Conservation (phyloP, 768 basidiomycete species). For the Trametes cinnabarina region DNA sequence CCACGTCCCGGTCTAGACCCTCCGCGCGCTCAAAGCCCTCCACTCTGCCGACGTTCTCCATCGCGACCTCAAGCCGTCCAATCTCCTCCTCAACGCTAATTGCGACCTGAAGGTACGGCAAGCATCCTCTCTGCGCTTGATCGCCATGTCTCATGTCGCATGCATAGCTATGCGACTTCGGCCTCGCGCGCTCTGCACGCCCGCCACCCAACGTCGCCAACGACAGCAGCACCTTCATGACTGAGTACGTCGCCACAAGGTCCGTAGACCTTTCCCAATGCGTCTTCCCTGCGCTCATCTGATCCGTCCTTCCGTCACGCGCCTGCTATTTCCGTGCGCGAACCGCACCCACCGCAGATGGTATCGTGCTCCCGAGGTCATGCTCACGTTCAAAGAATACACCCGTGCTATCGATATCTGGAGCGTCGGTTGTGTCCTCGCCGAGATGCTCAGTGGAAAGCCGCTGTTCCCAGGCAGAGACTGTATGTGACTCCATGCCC, state of each 20-base stretch:
- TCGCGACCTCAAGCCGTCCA: slow-evolving; percentile 94
- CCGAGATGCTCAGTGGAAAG: slow-evolving; percentile 90
- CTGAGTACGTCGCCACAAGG: slow-evolving; percentile 95
- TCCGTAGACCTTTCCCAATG: slow-evolving; percentile 32
- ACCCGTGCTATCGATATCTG: slow-evolving; percentile 85
- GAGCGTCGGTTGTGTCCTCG: slow-evolving; percentile 84
- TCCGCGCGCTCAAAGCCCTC: slow-evolving; percentile 90
- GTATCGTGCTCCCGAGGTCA: slow-evolving; percentile 98
- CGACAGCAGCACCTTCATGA: slow-evolving; percentile 80
- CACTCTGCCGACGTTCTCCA: slow-evolving; percentile 95
- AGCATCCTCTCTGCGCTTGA: neutral
- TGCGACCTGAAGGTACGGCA: slow-evolving; percentile 79
- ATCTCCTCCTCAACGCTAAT: slow-evolving; percentile 92
- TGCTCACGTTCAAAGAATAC: slow-evolving; percentile 97
- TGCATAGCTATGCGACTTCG: slow-evolving; percentile 77
- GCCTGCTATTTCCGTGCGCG: neutral
- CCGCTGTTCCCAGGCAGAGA: slow-evolving; percentile 95
- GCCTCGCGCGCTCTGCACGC: slow-evolving; percentile 76
- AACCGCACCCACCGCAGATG: slow-evolving; percentile 49
- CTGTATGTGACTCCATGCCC: slow-evolving; percentile 47
- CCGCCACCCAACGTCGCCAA: slow-evolving; percentile 72
- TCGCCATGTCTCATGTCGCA: neutral
- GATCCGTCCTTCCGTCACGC: neutral
- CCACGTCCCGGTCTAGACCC: slow-evolving; percentile 48
- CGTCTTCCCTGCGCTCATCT: slow-evolving; percentile 6